A percentile compares a stretch with the other conserved stretches of the same genome.
These are phyloP conservation scores for Aegilops bicornis DNA, from an alignment of 176 grass and related monocot genomes.

Conservation along the genomic window DNA sequence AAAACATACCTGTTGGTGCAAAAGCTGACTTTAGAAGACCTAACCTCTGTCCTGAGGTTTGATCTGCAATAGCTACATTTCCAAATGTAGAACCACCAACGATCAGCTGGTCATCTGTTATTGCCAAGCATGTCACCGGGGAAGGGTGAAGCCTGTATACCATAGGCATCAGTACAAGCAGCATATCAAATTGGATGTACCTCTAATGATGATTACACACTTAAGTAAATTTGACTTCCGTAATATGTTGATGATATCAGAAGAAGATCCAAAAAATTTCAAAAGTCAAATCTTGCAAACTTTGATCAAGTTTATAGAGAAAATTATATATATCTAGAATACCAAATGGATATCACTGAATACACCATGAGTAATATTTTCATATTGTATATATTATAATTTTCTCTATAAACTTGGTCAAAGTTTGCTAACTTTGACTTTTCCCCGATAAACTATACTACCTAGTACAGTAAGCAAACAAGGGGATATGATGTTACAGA, in stretches of 20 bases:
- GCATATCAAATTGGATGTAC: not conserved
- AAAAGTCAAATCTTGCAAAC: too few relatives aligned
- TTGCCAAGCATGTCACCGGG: slow-evolving; percentile 72
- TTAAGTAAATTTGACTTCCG: not conserved
- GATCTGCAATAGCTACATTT: slow-evolving; percentile 79
- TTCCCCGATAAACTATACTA: not conserved
- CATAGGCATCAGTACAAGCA: slow-evolving; percentile 7
- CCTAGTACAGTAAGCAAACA: not conserved
- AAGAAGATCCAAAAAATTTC: not conserved
- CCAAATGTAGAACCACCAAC: slow-evolving; percentile 88
- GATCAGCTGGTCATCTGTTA: slow-evolving; percentile 84
- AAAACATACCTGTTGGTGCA: slow-evolving; percentile 68
- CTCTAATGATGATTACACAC: not conserved
- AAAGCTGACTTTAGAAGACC: slow-evolving; percentile 70
- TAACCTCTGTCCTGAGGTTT: slow-evolving; percentile 72
- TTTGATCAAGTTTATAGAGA: too few relatives aligned
- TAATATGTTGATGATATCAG: not conserved
- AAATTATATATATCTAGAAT: too few relatives aligned
- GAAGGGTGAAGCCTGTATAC: slow-evolving; percentile 77
- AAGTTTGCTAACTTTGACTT: too few relatives aligned
- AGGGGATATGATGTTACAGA: not conserved
- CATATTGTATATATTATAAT: too few relatives aligned
- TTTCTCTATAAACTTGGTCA: too few relatives aligned
- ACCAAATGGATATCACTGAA: too few relatives aligned
- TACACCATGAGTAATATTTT: too few relatives aligned